Conservation (phyloP, 176 grass and related monocot species). For the Musa itinerans region DNA sequence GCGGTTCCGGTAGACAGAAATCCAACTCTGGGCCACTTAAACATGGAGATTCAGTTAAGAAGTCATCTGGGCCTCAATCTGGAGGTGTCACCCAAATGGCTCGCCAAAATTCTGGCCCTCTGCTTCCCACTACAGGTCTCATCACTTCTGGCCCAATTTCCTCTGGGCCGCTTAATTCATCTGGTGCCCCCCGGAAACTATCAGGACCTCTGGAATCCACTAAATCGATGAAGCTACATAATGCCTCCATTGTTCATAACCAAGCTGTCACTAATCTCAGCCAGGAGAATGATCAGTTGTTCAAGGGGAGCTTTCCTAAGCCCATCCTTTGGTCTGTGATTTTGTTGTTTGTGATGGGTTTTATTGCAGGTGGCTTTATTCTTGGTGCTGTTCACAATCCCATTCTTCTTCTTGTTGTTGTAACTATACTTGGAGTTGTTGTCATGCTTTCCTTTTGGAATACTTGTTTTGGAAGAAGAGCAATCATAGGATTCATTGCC, state of each 20-base stretch:
- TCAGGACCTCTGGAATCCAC: slow-evolving; percentile 71
- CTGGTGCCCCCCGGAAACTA: slow-evolving; percentile 73
- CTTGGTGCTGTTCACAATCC: slow-evolving; percentile 88
- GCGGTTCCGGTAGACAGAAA: slow-evolving; percentile 62
- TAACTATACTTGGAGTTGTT: slow-evolving; percentile 56
- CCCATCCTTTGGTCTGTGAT: slow-evolving; percentile 49
- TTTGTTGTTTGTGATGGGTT: slow-evolving; percentile 68
- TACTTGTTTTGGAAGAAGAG: slow-evolving; percentile 68
- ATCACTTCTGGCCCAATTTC: slow-evolving; percentile 85
- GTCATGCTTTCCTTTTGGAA: slow-evolving; percentile 80
- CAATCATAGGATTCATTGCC: slow-evolving; percentile 59
- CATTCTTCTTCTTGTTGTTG: slow-evolving; percentile 75
- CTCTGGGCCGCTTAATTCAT: slow-evolving; percentile 75
- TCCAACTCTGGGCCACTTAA: slow-evolving; percentile 89
- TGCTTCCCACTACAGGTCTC: slow-evolving; percentile 78
- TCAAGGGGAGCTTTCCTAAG: slow-evolving; percentile 62
- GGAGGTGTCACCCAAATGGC: slow-evolving; percentile 76
- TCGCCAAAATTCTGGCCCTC: slow-evolving; percentile 81
- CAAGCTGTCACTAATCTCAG: slow-evolving; percentile 75
- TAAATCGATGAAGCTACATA: slow-evolving; percentile 66
- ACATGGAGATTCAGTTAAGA: slow-evolving; percentile 77
- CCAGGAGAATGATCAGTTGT: slow-evolving; percentile 48
- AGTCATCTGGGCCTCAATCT: slow-evolving; percentile 85
- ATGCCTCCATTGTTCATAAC: slow-evolving; percentile 62
- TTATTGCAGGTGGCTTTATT: slow-evolving; percentile 88